phyloP scores from a whole-genome alignment of 768 basidiomycete species.

The Boletales sp. region DNA sequence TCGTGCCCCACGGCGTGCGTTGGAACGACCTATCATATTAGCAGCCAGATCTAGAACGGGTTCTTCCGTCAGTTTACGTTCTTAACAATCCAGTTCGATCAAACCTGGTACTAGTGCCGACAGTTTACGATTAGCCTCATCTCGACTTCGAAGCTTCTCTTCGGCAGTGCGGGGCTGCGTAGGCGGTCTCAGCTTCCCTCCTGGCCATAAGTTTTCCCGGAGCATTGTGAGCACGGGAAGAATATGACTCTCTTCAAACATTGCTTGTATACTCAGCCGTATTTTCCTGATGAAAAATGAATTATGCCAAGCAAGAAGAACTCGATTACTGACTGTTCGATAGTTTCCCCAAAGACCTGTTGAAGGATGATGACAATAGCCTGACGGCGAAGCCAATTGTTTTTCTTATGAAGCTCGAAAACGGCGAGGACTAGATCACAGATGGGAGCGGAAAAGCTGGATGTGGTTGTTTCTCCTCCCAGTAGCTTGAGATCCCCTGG shows the following conservation, averaged over 20 bases:
- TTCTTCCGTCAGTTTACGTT: not conserved
- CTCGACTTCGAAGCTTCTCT: slow-evolving; percentile 75
- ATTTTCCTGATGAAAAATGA: slow-evolving; percentile 61
- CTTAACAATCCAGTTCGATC: slow-evolving; percentile 1
- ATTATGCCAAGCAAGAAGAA: not conserved
- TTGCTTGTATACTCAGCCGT: slow-evolving; percentile 66
- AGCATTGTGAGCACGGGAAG: slow-evolving; percentile 63
- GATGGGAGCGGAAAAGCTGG: slow-evolving; percentile 89
- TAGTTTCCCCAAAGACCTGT: slow-evolving; percentile 92
- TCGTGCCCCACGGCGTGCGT: slow-evolving; percentile 88
- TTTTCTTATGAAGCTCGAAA: slow-evolving; percentile 93
- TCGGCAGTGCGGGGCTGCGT: slow-evolving; percentile 67
- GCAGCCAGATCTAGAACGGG: slow-evolving; percentile 74
- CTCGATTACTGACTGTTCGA: slow-evolving; percentile 69
- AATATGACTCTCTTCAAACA: slow-evolving; percentile 67
- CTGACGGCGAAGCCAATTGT: slow-evolving; percentile 94
- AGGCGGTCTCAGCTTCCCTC: slow-evolving; percentile 66
- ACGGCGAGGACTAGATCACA: slow-evolving; percentile 90
- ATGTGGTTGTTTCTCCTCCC: slow-evolving; percentile 85
- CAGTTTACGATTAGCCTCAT: slow-evolving; percentile 87
- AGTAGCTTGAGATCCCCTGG: slow-evolving; percentile 76
- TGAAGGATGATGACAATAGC: slow-evolving; percentile 96
- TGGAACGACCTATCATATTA: slow-evolving; percentile 97
- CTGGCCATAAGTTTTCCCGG: slow-evolving; percentile 79
- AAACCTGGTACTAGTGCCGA: slow-evolving; percentile 88